Evolutionary conservation across 1,139 yeast genomes (phyloP).

Genomic region (Geotrichum klebahnii): DNA sequence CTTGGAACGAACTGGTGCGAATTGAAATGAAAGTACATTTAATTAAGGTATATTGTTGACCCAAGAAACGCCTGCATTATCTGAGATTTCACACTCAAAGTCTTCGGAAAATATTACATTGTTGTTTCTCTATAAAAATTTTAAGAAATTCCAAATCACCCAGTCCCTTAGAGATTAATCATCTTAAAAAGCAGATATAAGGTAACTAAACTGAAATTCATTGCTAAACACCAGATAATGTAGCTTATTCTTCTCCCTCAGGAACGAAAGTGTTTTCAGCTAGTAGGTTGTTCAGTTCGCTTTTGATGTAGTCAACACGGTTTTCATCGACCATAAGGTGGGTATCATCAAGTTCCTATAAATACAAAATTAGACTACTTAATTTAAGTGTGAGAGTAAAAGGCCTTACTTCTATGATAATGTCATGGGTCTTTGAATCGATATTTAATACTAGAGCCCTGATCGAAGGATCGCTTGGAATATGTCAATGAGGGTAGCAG

Average conservation of each 20-base stretch:
- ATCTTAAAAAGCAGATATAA: background rate
- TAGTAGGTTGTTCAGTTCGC: conserved; percentile 66
- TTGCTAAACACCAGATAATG: too few species aligned
- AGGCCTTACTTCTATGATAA: conserved; percentile 52
- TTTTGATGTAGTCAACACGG: conserved; percentile 69
- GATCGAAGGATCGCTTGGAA: conserved; percentile 80
- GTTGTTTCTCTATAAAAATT: too few species aligned
- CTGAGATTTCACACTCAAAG: too few species aligned
- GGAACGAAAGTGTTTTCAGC: conserved; percentile 85
- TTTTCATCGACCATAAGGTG: conserved; percentile 76
- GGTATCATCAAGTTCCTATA: conserved; percentile 79
- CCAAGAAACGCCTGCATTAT: too few species aligned
- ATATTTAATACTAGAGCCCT: conserved; percentile 78
- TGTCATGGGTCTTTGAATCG: conserved; percentile 67
- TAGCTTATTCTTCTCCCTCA: conserved; percentile 53
- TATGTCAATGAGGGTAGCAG: background rate
- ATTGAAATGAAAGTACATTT: too few species aligned
- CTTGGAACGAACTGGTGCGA: too few species aligned
- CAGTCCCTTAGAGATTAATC: too few species aligned
- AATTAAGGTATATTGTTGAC: too few species aligned
- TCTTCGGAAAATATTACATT: too few species aligned
- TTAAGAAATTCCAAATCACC: too few species aligned
- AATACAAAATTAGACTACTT: background rate
- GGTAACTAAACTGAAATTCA: background rate
- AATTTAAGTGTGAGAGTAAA: too few species aligned